Conservation (phyloP, 306 rosid genomes). For the Quercus engelmannii region DNA sequence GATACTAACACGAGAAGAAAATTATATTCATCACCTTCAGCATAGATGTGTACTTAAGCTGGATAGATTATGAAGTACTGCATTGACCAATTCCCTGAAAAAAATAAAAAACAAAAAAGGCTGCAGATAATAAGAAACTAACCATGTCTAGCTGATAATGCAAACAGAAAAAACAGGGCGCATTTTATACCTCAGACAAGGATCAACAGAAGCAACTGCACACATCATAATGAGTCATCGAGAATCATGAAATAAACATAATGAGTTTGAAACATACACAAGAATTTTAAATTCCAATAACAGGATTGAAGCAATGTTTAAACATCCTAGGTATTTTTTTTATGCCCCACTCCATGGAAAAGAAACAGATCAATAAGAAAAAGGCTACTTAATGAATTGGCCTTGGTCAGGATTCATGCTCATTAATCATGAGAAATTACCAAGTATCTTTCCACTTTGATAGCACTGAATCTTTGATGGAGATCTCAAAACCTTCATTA, state of each 20-base stretch:
- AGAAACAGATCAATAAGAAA: neutral
- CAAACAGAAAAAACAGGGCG: slow-evolving; percentile 5
- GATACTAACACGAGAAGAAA: slow-evolving; percentile 5
- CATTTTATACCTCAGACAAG: slow-evolving; percentile 68
- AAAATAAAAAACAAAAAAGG: neutral
- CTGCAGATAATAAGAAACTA: slow-evolving; percentile 13
- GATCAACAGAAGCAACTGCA: slow-evolving; percentile 75
- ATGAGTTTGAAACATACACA: neutral
- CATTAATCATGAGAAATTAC: neutral
- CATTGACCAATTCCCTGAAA: slow-evolving; percentile 65
- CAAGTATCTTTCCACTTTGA: too few species aligned
- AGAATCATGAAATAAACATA: slow-evolving; percentile 18
- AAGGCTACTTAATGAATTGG: neutral
- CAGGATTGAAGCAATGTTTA: neutral
- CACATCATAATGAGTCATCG: slow-evolving; percentile 49
- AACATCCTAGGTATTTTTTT: neutral
- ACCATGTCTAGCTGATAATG: neutral
- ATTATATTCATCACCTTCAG: slow-evolving; percentile 53
- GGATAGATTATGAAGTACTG: slow-evolving; percentile 68
- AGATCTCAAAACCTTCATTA: neutral
- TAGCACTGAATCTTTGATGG: too few species aligned
- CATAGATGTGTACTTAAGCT: slow-evolving; percentile 63
- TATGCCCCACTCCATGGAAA: too few species aligned
- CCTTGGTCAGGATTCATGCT: neutral
- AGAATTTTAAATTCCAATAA: neutral